Base-by-base conservation (phyloP, 305 asterid species). In the Coffea humblotiana region DNA sequence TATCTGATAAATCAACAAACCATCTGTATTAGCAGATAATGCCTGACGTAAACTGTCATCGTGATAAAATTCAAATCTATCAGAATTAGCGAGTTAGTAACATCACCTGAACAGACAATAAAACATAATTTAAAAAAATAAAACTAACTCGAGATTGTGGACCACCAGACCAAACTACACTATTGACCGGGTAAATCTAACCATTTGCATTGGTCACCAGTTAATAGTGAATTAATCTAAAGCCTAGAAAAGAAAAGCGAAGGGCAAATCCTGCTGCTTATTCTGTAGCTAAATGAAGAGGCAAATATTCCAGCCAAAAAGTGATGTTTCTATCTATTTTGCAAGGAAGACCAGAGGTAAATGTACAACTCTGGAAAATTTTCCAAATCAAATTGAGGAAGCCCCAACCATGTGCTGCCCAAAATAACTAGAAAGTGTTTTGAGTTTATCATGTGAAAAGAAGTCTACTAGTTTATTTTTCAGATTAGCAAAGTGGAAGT, bases 1-100 rank as follows among this genome's bases (percentile, higher is more conserved):
- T 80, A 95, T 91, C 97, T 94, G 84, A 81, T 19, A 64, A 80
- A 76, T 76, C 45, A 80, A 65, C 73, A 51, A 2, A 8, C 72
- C 67, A 48, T 61, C 16, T 68, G 19, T 1, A 23, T 75, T 72
- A 83, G 81, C 78, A 79, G 75, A 76, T 45, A 75, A 72, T 65
- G 37, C 35, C 68, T 77, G 48, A 19, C 66, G 18, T 54, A 35
- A 37, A 25, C 35, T 43, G 60, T 58, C 52, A 48, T 16, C 27
- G 9, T 6, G 8, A 49, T 51, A 9, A 43, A 47, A 3, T 21
- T 13, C 37, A 35, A 74, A 37, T 43, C 58, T 49, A 7, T 13
- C 14, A 61, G 35, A 4, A 51, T 25, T 48, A 64, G 48, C 70
- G 16, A 3, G 6, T 47, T 64, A 32, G 61, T 51, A 27, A 16